These are phyloP conservation scores for Calonectria pseudoreteaudii DNA, from an alignment of 2,329 filamentous ascomycete species.

Conservation along the genomic window DNA sequence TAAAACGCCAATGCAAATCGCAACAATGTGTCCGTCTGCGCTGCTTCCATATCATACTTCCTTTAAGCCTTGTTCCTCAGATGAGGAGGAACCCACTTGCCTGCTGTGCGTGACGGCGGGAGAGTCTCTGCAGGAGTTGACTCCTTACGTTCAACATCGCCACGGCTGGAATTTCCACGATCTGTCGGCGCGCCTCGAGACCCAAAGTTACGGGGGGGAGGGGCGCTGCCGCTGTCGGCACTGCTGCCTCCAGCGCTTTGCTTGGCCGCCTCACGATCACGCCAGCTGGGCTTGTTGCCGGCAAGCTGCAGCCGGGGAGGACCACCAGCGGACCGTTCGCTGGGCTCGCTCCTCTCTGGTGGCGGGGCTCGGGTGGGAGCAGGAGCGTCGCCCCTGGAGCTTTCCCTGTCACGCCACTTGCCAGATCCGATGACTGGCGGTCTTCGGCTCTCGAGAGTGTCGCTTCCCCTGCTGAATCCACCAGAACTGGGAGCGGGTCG, in stretches of 20 bases:
- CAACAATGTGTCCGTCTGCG: slow-evolving; percentile 40
- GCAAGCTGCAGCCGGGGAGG: slow-evolving; percentile 73
- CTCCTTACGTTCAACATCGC: slow-evolving; percentile 49
- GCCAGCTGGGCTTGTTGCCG: slow-evolving; percentile 76
- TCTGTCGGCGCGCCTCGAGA: slow-evolving; percentile 56
- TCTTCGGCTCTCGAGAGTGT: slow-evolving; percentile 46
- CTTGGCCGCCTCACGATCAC: slow-evolving; percentile 74
- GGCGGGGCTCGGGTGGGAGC: slow-evolving; percentile 45
- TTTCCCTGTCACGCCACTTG: slow-evolving; percentile 58
- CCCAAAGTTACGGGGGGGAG: slow-evolving; percentile 53
- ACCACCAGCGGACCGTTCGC: slow-evolving; percentile 57
- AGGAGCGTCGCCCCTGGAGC: slow-evolving; percentile 47
- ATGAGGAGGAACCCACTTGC: slow-evolving; percentile 70
- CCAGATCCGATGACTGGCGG: slow-evolving; percentile 50
- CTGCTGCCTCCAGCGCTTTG: slow-evolving; percentile 50
- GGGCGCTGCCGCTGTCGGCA: slow-evolving; percentile 49
- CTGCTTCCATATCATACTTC: slow-evolving; percentile 26
- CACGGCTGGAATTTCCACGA: slow-evolving; percentile 54
- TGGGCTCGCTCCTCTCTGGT: slow-evolving; percentile 61
- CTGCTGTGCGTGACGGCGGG: slow-evolving; percentile 63
- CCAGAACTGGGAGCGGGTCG: slow-evolving; percentile 40
- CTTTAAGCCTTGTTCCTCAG: slow-evolving; percentile 49
- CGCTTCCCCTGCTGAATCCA: slow-evolving; percentile 43
- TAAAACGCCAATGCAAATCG: slow-evolving; percentile 54
- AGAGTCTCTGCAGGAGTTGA: slow-evolving; percentile 61